Conservation (phyloP, 441 rosid species). For the Viola pubescens region DNA sequence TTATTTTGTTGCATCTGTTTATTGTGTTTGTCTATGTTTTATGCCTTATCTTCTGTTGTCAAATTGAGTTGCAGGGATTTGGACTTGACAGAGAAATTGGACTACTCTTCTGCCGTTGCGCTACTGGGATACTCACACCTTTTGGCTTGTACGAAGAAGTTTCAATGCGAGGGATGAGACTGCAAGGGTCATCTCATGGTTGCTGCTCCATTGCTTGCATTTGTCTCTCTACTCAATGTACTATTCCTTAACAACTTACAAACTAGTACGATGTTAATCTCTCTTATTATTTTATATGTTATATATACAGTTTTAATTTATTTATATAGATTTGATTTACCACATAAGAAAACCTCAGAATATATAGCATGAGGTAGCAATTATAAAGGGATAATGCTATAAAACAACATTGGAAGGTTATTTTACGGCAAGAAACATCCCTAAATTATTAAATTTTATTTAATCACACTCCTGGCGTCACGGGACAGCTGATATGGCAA, state of each 20-base stretch:
- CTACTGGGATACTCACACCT: conserved; percentile 75
- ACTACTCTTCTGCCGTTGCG: conserved; percentile 86
- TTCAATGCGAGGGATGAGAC: conserved; percentile 70
- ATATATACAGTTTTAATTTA: no score
- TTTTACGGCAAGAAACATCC: no score
- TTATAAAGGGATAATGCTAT: no score
- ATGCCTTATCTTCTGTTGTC: not conserved
- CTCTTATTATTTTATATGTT: no score
- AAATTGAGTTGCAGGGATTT: conserved; percentile 55
- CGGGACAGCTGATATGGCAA: no score
- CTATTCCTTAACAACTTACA: conserved; percentile 64
- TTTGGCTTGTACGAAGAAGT: conserved; percentile 51
- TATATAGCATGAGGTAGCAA: no score
- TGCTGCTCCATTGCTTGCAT: conserved; percentile 84
- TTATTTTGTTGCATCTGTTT: not conserved
- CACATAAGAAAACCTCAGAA: no score
- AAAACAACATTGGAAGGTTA: no score
- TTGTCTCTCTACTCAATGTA: conserved; percentile 72
- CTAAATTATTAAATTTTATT: no score
- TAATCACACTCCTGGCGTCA: no score
- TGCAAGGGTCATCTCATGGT: conserved; percentile 64
- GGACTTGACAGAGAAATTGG: conserved; percentile 76
- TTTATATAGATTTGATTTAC: no score
- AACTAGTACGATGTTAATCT: conserved; percentile 31
- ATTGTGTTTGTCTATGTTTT: no score